Percentiles rank a stretch among this genome's conserved stretches.
These are phyloP conservation scores for Apophysomyces elegans DNA, from an alignment of 371 early-diverging fungal species.

Conservation along the genomic window DNA sequence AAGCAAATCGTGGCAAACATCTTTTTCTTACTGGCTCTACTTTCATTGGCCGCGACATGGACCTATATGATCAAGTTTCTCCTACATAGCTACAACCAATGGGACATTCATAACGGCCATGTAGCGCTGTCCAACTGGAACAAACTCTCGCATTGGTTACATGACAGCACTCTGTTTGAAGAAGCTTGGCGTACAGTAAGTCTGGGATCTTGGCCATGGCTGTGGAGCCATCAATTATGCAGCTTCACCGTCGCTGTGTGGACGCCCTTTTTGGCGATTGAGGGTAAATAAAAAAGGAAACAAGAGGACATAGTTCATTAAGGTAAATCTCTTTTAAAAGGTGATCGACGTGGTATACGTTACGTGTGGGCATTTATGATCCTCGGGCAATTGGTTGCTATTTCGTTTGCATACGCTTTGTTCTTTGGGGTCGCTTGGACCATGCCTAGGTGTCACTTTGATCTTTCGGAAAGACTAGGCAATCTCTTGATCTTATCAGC, in stretches of 20 bases:
- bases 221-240: conserved; percentile 51
- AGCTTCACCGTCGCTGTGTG: conserved; percentile 44
- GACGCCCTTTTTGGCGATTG: conserved; percentile 49
- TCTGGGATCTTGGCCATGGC: conserved; percentile 40
- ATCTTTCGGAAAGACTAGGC: background rate
- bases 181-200: conserved; percentile 45
- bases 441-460: conserved; percentile 3
- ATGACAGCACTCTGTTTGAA: conserved; percentile 41
- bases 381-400: conserved; percentile 48
- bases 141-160: conserved; percentile 44
- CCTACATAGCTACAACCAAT: conserved; percentile 31
- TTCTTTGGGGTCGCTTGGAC: conserved; percentile 41
- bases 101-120: conserved; percentile 7
- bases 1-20: background rate
- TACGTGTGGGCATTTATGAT: conserved; percentile 48
- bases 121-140: conserved; percentile 21
- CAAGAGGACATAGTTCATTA: background rate
- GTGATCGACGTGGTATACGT: conserved; percentile 36
- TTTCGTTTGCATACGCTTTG: conserved; percentile 38
- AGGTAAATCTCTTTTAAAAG: conserved; percentile 18
- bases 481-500: conserved; percentile 16
- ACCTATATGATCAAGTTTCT: conserved; percentile 47
- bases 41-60: conserved; percentile 40
- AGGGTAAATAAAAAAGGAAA: conserved; percentile 29
- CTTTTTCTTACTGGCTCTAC: conserved; percentile 22